These are phyloP conservation scores for Curvularia lunata DNA, from an alignment of 2,329 filamentous ascomycete species.

Conservation along the genomic window DNA sequence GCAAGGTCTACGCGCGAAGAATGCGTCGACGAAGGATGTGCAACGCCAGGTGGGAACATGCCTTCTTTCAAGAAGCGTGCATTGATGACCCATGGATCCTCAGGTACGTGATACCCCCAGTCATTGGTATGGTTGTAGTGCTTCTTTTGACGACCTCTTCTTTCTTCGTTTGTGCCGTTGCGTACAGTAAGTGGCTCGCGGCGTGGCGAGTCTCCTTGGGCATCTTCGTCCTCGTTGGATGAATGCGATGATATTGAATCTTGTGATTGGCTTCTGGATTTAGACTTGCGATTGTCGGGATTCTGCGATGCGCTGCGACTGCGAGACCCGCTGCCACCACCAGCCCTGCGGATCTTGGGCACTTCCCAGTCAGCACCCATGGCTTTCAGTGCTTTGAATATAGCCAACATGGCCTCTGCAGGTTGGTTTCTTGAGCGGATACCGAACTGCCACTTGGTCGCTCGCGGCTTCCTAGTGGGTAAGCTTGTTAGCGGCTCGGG, in stretches of 20 bases:
- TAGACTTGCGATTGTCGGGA: constrained; percentile 38
- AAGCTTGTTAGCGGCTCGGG: constrained; percentile 63
- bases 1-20: constrained; percentile 57
- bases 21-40: constrained; percentile 58
- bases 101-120: constrained; percentile 80
- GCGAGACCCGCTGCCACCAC: constrained; percentile 49
- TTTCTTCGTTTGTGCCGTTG: constrained; percentile 27
- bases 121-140: constrained; percentile 57
- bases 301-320: constrained; percentile 41
- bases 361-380: constrained; percentile 88
- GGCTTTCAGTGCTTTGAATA: constrained; percentile 88
- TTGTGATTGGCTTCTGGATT: constrained; percentile 42
- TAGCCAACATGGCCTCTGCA: constrained; percentile 91
- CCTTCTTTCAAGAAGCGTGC: constrained; percentile 87
- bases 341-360: constrained; percentile 49
- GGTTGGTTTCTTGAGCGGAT: constrained; percentile 94
- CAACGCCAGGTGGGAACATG: constrained; percentile 63
- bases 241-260: constrained; percentile 43
- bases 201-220: constrained; percentile 22
- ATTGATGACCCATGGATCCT: constrained; percentile 93
- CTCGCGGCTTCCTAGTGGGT: constrained; percentile 73
- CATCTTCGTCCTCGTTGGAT: constrained; percentile 31
- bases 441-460: constrained; percentile 96
- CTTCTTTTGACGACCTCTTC: constrained; percentile 49
- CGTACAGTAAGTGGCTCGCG: constrained; percentile 41